Conservation (phyloP, 2,329 filamentous ascomycete species). For the Penicillium sclerotiorum region DNA sequence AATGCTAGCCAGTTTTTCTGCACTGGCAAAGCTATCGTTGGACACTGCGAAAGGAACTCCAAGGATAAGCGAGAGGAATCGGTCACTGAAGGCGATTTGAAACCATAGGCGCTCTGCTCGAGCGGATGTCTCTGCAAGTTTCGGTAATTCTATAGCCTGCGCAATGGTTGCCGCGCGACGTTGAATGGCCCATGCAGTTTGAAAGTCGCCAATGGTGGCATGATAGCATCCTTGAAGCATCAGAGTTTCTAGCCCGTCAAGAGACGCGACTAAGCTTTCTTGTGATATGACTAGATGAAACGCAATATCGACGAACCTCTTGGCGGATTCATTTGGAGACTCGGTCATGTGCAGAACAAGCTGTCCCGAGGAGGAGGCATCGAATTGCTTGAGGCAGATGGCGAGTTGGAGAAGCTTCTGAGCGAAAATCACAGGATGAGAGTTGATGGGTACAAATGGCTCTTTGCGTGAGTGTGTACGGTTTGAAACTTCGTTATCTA, state of each 20-base stretch:
- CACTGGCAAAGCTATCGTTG: slow-evolving; percentile 15
- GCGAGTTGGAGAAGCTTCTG: slow-evolving; percentile 20
- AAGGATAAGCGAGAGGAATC: slow-evolving; percentile 53
- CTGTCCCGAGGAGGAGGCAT: slow-evolving; percentile 2
- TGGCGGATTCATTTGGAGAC: slow-evolving; percentile 7
- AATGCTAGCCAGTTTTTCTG: not conserved
- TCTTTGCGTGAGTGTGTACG: not conserved
- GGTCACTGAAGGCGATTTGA: slow-evolving; percentile 46
- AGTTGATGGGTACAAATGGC: slow-evolving; percentile 1
- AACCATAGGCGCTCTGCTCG: slow-evolving; percentile 36
- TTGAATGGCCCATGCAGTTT: slow-evolving; percentile 53
- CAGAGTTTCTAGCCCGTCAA: slow-evolving; percentile 56
- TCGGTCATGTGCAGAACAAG: slow-evolving; percentile 5
- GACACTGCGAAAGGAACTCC: slow-evolving; percentile 49
- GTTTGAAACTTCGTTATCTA: not conserved
- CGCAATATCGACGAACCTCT: slow-evolving; percentile 14
- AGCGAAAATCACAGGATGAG: slow-evolving; percentile 19
- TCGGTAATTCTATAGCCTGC: slow-evolving; percentile 50
- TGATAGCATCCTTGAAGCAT: slow-evolving; percentile 54
- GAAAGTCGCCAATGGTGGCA: slow-evolving; percentile 56
- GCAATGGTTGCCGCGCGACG: slow-evolving; percentile 53
- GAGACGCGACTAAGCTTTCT: slow-evolving; percentile 48
- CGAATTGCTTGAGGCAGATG: slow-evolving; percentile 19
- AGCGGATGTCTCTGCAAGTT: slow-evolving; percentile 17
- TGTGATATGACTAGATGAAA: slow-evolving; percentile 42